Percentiles rank a stretch among this genome's conserved stretches.
Evolutionary conservation across 345 rosid species (phyloP).

Genomic region (Mercurialis annua): DNA sequence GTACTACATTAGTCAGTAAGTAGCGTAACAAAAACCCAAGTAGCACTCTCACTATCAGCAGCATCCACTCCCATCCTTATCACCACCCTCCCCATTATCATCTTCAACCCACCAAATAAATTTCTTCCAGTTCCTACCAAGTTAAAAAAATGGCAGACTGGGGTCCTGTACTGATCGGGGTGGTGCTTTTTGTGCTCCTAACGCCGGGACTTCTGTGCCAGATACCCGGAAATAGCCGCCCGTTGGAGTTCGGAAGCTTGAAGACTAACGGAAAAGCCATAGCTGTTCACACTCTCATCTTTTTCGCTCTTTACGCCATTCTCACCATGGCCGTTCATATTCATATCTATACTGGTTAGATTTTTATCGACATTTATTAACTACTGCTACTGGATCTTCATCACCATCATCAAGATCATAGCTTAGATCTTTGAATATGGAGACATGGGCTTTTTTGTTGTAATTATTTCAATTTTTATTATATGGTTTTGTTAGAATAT

Average conservation of each 20-base stretch:
- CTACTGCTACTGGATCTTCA: too few relatives aligned
- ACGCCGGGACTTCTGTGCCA: conserved; percentile 83
- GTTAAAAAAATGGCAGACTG: conserved; percentile 67
- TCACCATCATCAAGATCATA: background rate
- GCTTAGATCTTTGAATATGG: conserved; percentile 5
- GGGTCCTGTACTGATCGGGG: conserved; percentile 88
- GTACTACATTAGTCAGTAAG: too few relatives aligned
- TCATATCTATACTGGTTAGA: conserved; percentile 88
- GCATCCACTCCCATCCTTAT: background rate
- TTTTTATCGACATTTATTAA: background rate
- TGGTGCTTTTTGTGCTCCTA: conserved; percentile 73
- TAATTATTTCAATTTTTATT: background rate
- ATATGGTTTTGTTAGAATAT: background rate
- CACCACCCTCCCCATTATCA: background rate
- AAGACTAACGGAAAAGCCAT: conserved; percentile 95
- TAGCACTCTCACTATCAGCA: too few relatives aligned
- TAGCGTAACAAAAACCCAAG: too few relatives aligned
- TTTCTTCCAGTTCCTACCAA: too few relatives aligned
- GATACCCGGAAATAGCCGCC: conserved; percentile 62
- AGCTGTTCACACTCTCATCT: conserved; percentile 74
- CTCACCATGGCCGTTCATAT: conserved; percentile 69
- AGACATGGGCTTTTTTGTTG: background rate
- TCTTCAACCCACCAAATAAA: background rate
- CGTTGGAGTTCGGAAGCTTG: conserved; percentile 66
- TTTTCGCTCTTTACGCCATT: conserved; percentile 74